A percentile compares a stretch with the other conserved stretches of the same genome.
These are phyloP conservation scores for Linnemannia exigua DNA, from an alignment of 192 early-diverging fungal genomes.

Conservation along the genomic window DNA sequence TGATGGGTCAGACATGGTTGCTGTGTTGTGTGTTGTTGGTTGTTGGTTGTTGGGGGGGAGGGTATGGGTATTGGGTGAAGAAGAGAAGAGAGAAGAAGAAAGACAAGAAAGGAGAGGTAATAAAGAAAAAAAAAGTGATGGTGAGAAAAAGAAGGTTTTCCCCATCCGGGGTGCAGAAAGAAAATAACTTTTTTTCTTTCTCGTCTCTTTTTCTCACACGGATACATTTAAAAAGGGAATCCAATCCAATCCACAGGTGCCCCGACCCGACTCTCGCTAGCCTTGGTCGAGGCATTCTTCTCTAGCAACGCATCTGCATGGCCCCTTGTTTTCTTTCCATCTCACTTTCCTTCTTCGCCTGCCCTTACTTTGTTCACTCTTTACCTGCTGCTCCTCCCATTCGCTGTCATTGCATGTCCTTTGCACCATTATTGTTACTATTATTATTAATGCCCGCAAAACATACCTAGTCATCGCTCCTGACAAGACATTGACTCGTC, in stretches of 20 bases:
- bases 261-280: neutral
- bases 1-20: conserved; percentile 46
- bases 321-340: neutral
- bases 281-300: neutral
- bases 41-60: neutral
- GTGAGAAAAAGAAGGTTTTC: conserved; percentile 9
- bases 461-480: neutral
- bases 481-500: no score
- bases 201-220: conserved; percentile 16
- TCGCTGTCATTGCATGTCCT: neutral
- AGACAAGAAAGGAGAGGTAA: neutral
- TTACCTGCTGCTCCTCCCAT: neutral
- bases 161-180: neutral
- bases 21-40: neutral
- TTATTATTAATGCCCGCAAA: neutral
- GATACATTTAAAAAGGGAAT: conserved; percentile 34
- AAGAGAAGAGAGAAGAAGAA: neutral
- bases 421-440: no score
- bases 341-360: no score
- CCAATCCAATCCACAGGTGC: neutral
- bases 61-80: neutral
- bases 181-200: neutral
- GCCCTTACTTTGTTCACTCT: no score
- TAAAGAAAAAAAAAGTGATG: conserved; percentile 5
- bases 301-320: no score